These are phyloP conservation scores for Suhomyces atakaporum DNA, from an alignment of 1,139 yeast genomes.

Conservation along the genomic window DNA sequence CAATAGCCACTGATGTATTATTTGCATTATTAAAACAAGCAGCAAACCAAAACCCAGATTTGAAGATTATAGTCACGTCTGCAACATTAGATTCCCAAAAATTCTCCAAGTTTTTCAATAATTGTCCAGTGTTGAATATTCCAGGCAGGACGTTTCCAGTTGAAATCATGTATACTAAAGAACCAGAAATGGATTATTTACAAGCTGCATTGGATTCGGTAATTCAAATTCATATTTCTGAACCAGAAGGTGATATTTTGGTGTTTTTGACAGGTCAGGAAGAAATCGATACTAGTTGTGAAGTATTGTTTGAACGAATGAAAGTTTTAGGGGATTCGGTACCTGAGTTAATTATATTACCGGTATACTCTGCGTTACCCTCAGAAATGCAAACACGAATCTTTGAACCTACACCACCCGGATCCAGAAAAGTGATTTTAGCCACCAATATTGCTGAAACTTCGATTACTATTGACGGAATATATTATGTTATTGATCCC, in stretches of 20 bases:
- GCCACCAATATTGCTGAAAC: constrained; percentile 73
- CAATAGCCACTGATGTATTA: constrained; percentile 88
- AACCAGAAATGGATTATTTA: constrained; percentile 84
- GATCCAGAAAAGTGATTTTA: constrained; percentile 68
- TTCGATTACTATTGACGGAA: constrained; percentile 78
- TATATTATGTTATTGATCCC: constrained; percentile 74
- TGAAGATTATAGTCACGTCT: constrained; percentile 82
- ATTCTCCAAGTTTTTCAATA: constrained; percentile 74
- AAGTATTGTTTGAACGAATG: constrained; percentile 65
- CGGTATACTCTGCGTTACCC: constrained; percentile 82
- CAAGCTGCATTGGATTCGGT: constrained; percentile 81
- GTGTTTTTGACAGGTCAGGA: constrained; percentile 91
- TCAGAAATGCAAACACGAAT: constrained; percentile 71
- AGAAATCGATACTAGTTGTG: constrained; percentile 89
- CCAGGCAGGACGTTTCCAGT: constrained; percentile 94
- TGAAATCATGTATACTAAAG: constrained; percentile 70
- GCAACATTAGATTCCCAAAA: constrained; percentile 88
- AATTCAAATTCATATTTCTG: constrained; percentile 77
- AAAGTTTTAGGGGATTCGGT: constrained; percentile 64
- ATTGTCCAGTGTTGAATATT: constrained; percentile 78
- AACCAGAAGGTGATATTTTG: constrained; percentile 77
- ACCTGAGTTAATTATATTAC: constrained; percentile 74
- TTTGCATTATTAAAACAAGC: constrained; percentile 85
- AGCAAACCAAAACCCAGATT: constrained; percentile 63
- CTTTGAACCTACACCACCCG: constrained; percentile 73